Evolutionary conservation across 75 land plant genomes (phyloP), one percentile per base, ranked within the genome.

Genomic region (Sequoia sempervirens): DNA sequence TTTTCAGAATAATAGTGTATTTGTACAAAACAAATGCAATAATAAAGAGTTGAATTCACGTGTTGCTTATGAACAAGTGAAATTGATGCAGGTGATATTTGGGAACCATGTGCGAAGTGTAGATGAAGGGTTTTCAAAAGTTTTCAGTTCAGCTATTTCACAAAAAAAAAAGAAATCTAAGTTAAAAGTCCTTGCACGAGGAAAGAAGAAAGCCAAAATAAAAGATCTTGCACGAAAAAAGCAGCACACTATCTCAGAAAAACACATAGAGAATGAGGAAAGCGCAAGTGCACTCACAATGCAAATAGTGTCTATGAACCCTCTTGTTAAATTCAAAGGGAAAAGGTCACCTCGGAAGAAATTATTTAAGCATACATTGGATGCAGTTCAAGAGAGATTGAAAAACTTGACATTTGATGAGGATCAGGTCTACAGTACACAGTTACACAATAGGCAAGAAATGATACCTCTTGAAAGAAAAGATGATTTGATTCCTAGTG

Each of bases 381-480:
- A 78, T 78, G 80, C 11, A 23, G 45, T 78, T 28, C 30, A 78
- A 45, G 50, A 45, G 30, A 78, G 50, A 45, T 43, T 78, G 12
- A 10, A 78, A 40, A 26, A 41, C 30, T 30, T 78, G 80, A 78
- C 3, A 20, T 40, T 78, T 78, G 40, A 26, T 7, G 80, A 45
- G 30, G 23, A 41, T 38, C 80, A 45, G 38, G 32, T 26, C 47
- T 78, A n/a, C 32, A 78, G 50, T 45, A 45, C 53, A 50, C 53
- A 13, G 15, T 11, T 78, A 78, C 38, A 40, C 30, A 40, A 45
- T 30, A 78, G 81, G 30, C 80, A 75, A 18, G 80, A 83, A n/a
- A 43, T 46, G 68, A 75, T 84, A 18, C 87, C 87, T 10, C 76
- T 83, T 75, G 80, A 84, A 32, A 79, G 58, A 2, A 84, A 64